A percentile compares a stretch with the other conserved stretches of the same genome.
These are phyloP conservation scores for Fusarium hostae DNA, from an alignment of 2,329 filamentous ascomycete genomes.

Conservation along the genomic window DNA sequence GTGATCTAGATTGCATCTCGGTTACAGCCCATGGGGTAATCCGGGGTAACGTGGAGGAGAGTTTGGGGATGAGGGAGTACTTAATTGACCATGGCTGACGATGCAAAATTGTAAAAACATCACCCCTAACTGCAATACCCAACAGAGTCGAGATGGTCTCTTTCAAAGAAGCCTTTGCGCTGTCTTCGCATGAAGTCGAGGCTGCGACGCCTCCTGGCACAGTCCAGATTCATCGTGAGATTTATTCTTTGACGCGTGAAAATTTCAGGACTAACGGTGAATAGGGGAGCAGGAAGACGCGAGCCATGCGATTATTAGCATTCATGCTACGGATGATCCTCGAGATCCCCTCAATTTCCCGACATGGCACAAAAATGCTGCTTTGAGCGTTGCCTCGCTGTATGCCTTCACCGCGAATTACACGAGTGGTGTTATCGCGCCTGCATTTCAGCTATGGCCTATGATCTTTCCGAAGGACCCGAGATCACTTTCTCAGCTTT, in stretches of 20 bases:
- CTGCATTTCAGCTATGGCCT: conserved; percentile 49
- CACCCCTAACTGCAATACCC: background rate
- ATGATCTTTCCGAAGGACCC: conserved; percentile 44
- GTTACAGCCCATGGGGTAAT: conserved; percentile 8
- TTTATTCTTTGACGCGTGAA: accelerated
- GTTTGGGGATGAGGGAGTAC: conserved; percentile 1
- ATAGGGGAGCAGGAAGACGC: conserved; percentile 18
- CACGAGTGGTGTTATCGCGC: conserved; percentile 47
- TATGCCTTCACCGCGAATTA: conserved; percentile 53
- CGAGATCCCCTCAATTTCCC: conserved; percentile 52
- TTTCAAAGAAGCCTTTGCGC: conserved; percentile 12
- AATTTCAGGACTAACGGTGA: accelerated
- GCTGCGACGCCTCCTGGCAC: conserved; percentile 25
- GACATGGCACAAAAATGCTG: conserved; percentile 47
- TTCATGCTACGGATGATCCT: conserved; percentile 40
- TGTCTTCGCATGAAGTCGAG: conserved; percentile 21
- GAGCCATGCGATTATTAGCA: background rate
- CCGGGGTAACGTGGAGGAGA: conserved; percentile 23
- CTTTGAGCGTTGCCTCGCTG: conserved; percentile 43
- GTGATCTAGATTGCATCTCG: conserved; percentile 1
- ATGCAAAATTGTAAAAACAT: background rate
- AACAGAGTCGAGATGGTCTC: conserved; percentile 1
- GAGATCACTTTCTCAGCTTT: conserved; percentile 42
- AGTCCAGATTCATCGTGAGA: conserved; percentile 17
- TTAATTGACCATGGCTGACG: conserved; percentile 1